Evolutionary conservation across 306 rosid genomes (phyloP), one percentile per base, ranked within the genome.

Genomic region (Quillaja saponaria): DNA sequence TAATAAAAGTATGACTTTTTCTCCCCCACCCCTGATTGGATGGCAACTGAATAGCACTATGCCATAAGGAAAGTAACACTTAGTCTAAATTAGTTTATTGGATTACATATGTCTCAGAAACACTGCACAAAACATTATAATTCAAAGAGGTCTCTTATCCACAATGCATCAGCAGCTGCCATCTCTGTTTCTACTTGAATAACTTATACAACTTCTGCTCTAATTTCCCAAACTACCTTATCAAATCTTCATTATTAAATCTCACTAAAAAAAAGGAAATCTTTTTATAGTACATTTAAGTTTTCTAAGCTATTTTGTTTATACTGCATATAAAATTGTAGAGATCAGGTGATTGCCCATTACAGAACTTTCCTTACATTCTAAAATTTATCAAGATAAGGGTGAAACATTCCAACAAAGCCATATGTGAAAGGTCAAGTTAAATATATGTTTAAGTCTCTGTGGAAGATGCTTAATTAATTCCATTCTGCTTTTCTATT

Each of bases 331-430:
- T 59, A 34, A 42, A 28, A 25, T 39, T 64, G 41, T 41, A 21
- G 47, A 41, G 59, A 49, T 71, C 72, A 42, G 82, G 84, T 61
- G 81, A 80, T 74, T 80, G 78, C 57, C 87, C 96, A 87, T 85
- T 78, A 55, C 25, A 13, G 25, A 71, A 69, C 54, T 57, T 78
- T 71, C 55, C 62, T 62, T 73, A 28, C 44, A 58, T 72, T 75
- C 67, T 62, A 75, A 73, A 77, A 49, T 69, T 38, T 50, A 80
- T 54, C 59, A 70, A 4, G 85, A 80, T 84, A 82, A 76, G 79
- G 63, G 49, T 31, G 63, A 68, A 80, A 71, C 62, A 67, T 80
- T 71, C 45, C 19, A 34, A 12, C 52, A 66, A 66, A 58, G 62
- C 33, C 55, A 15, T 66, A 13, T 50, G 6, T 20, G 21, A 59